Percentiles rank a stretch among this genome's conserved stretches.
These are phyloP conservation scores for Glaciozyma martinii DNA, from an alignment of 768 basidiomycete species.

Conservation along the genomic window DNA sequence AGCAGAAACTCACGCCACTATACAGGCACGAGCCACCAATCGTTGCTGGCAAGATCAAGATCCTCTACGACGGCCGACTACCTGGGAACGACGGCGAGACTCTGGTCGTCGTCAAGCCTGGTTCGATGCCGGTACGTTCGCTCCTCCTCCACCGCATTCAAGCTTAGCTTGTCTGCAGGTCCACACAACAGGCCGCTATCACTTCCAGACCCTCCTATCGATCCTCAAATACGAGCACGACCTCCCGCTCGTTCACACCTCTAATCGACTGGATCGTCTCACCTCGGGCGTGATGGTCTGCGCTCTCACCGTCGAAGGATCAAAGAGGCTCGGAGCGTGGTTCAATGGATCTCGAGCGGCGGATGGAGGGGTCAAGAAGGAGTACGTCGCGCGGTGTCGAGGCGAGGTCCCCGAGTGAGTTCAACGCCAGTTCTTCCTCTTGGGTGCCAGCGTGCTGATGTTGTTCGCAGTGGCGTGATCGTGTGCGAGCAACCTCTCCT, in stretches of 20 bases:
- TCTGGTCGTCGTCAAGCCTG: constrained; percentile 91
- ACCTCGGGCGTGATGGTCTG: constrained; percentile 95
- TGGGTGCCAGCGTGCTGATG: too few relatives aligned
- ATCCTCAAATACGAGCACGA: constrained; percentile 77
- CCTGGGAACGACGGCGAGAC: constrained; percentile 57
- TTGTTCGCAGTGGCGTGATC: constrained; percentile 55
- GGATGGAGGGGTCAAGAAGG: constrained; percentile 67
- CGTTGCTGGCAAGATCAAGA: constrained; percentile 66
- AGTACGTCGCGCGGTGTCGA: constrained; percentile 74
- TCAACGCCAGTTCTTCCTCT: too few relatives aligned
- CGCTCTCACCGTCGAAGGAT: constrained; percentile 63
- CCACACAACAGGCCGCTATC: constrained; percentile 64
- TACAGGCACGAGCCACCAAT: constrained; percentile 97
- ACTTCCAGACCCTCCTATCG: constrained; percentile 75
- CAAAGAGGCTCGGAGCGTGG: constrained; percentile 63
- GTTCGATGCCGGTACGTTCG: constrained; percentile 76
- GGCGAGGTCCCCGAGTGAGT: constrained; percentile 79
- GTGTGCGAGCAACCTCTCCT: constrained; percentile 75
- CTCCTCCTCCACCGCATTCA: too few relatives aligned
- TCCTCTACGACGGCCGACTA: constrained; percentile 49
- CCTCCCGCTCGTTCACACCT: constrained; percentile 70
- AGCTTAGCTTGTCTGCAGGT: too few relatives aligned
- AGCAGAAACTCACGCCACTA: not conserved
- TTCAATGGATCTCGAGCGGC: constrained; percentile 48
- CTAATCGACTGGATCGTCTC: constrained; percentile 85